Evolutionary conservation across 2,329 filamentous ascomycete species (phyloP).

Genomic region (Pleoardoris graminearum): DNA sequence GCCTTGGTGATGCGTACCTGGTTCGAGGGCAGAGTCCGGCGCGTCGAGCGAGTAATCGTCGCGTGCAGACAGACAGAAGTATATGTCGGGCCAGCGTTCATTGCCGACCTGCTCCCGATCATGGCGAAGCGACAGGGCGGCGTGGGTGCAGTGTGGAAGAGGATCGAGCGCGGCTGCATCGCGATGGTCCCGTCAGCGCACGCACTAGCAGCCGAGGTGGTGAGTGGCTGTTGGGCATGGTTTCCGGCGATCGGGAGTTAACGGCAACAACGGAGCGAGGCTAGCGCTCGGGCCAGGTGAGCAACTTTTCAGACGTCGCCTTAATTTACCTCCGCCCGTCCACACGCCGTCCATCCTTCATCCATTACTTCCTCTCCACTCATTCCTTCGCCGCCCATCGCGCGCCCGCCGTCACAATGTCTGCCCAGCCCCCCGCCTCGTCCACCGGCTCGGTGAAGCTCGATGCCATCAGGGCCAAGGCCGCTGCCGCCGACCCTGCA

Average conservation of each 20-base stretch:
- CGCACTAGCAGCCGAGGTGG: background rate
- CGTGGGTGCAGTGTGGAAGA: too few relatives aligned
- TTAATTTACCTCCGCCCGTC: slow-evolving; percentile 26
- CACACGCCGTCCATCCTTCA: slow-evolving; percentile 1
- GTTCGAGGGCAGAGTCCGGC: background rate
- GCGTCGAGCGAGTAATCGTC: too few relatives aligned
- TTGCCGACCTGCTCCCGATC: too few relatives aligned
- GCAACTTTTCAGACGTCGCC: slow-evolving; percentile 15
- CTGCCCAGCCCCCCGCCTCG: slow-evolving; percentile 47
- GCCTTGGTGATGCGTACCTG: background rate
- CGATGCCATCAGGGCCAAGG: slow-evolving; percentile 55
- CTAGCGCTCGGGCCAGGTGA: slow-evolving; percentile 10
- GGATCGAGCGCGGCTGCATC: too few relatives aligned
- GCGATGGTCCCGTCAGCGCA: background rate
- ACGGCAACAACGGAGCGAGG: slow-evolving; percentile 6
- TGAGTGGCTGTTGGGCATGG: background rate
- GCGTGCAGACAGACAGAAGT: too few relatives aligned
- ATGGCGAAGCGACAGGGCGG: too few relatives aligned
- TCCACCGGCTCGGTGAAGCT: slow-evolving; percentile 58
- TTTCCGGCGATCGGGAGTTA: slow-evolving; percentile 11
- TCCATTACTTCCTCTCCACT: slow-evolving; percentile 34
- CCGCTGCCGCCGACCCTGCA: slow-evolving; percentile 52
- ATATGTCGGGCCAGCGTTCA: too few relatives aligned
- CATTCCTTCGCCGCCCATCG: slow-evolving; percentile 21
- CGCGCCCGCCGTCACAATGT: slow-evolving; percentile 28